phyloP scores from a whole-genome alignment of 2,329 filamentous ascomycete species.

The Uncinocarpus reesii region DNA sequence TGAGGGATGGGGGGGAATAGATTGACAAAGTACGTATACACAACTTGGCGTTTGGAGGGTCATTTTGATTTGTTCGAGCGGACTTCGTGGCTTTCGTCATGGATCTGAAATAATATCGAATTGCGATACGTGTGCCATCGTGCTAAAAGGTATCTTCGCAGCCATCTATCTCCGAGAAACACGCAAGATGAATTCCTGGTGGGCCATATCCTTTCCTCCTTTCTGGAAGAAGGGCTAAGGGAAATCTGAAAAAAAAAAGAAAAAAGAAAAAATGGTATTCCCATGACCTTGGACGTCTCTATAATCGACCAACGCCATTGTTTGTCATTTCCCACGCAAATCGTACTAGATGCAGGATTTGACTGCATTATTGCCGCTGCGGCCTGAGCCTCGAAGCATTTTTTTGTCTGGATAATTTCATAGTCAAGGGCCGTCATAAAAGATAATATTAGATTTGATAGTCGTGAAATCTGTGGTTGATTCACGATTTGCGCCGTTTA shows the following conservation, averaged over 20 bases:
- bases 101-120: too few species aligned
- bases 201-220: too few species aligned
- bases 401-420: too few species aligned
- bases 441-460: too few species aligned
- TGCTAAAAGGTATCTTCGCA: not conserved
- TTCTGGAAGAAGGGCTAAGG: too few species aligned
- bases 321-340: not conserved
- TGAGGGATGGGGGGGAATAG: not conserved
- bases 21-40: not conserved
- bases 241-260: not conserved
- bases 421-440: too few species aligned
- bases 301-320: not conserved
- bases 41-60: not conserved
- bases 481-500: constrained; percentile 34
- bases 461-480: not conserved
- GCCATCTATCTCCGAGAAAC: too few species aligned
- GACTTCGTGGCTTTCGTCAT: too few species aligned
- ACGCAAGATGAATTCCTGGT: too few species aligned
- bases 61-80: not conserved
- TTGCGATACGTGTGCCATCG: too few species aligned
- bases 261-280: not conserved
- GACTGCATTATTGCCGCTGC: not conserved
- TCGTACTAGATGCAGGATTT: not conserved
- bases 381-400: too few species aligned
- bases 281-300: not conserved